These are phyloP conservation scores for Mycena galericulata DNA, from an alignment of 768 basidiomycete species.

Conservation along the genomic window DNA sequence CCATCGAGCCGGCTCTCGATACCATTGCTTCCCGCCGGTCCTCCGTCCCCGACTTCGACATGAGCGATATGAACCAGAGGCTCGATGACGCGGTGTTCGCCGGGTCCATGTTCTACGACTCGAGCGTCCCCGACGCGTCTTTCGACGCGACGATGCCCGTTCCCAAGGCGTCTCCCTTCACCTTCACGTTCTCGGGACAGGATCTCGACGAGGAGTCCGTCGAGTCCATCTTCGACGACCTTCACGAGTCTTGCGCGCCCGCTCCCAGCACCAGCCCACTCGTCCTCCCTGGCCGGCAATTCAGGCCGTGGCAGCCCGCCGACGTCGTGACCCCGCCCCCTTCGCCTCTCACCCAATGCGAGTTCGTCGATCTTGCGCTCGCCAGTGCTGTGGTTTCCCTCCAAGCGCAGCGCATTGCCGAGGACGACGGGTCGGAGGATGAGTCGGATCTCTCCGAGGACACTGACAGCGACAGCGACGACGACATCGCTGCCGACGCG, in stretches of 20 bases:
- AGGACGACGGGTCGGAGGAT: neutral
- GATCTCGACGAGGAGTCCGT: neutral
- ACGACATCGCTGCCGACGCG: neutral
- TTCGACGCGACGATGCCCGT: neutral
- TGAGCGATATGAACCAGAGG: neutral
- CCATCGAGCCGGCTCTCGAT: neutral
- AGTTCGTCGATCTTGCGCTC: neutral
- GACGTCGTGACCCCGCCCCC: neutral
- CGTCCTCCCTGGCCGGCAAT: neutral
- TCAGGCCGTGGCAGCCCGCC: neutral
- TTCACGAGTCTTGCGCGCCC: neutral
- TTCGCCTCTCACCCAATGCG: neutral
- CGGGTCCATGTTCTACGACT: neutral
- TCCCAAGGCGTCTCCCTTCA: neutral
- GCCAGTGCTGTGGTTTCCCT: neutral
- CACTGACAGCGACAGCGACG: neutral
- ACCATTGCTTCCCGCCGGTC: neutral
- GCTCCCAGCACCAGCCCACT: neutral
- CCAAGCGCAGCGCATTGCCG: neutral
- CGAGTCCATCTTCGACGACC: neutral
- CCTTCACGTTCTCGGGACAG: too few species aligned
- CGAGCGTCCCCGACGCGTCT: neutral
- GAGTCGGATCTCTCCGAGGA: neutral
- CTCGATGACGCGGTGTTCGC: neutral
- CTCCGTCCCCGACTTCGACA: neutral